Percentiles rank a stretch among this genome's conserved stretches.
Evolutionary conservation across 2,329 filamentous ascomycete species (phyloP).

Genomic region (Exutisphaerella laricina): DNA sequence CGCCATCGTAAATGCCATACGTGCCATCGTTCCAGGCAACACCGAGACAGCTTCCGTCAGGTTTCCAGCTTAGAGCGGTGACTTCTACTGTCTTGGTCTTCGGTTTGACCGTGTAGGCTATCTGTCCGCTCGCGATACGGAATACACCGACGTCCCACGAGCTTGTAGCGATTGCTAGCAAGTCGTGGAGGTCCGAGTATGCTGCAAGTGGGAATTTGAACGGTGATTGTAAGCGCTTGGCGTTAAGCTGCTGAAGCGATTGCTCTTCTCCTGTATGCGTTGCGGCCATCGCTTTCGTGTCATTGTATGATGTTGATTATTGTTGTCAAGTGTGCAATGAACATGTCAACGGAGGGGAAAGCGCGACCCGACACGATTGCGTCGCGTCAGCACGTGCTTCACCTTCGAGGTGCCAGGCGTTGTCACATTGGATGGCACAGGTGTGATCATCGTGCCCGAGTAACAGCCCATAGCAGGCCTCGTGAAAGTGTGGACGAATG

Average conservation of each 20-base stretch:
- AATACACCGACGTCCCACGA: constrained; percentile 68
- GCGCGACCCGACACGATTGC: neutral
- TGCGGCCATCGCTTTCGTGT: too few relatives aligned
- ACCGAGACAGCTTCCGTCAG: constrained; percentile 53
- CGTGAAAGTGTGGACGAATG: too few relatives aligned
- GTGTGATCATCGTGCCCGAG: too few relatives aligned
- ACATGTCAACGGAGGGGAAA: neutral
- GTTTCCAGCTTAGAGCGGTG: constrained; percentile 42
- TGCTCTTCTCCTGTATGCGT: neutral
- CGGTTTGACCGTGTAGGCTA: constrained; percentile 52
- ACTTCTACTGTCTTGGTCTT: constrained; percentile 32
- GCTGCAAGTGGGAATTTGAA: constrained; percentile 57
- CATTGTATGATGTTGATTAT: too few relatives aligned
- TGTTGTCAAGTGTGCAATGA: too few relatives aligned
- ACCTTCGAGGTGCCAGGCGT: too few relatives aligned
- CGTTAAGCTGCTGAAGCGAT: constrained; percentile 35
- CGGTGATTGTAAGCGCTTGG: constrained; percentile 53
- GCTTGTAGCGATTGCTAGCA: constrained; percentile 66
- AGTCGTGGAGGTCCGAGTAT: constrained; percentile 79
- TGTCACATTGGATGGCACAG: too few relatives aligned
- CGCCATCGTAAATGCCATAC: constrained; percentile 36
- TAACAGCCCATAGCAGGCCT: too few relatives aligned
- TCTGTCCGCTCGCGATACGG: constrained; percentile 72
- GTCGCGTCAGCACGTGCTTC: neutral
- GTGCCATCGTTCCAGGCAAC: constrained; percentile 78